Evolutionary conservation across 2,329 filamentous ascomycete species (phyloP).

Genomic region (Aspergillus nomiae): DNA sequence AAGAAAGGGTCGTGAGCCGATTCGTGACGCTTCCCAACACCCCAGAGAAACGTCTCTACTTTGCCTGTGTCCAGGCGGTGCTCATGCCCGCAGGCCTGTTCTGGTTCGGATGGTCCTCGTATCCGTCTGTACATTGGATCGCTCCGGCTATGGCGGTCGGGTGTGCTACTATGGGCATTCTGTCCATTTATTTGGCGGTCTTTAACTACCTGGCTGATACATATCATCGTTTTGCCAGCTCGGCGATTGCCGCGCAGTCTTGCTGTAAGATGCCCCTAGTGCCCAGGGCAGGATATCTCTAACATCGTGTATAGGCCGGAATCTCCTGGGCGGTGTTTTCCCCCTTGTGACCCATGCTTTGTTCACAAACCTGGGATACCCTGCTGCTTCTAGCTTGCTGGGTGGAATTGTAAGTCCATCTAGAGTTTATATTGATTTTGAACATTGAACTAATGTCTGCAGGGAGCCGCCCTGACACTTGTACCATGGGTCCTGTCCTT

Average conservation of each 20-base stretch:
- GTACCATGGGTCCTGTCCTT: conserved; percentile 88
- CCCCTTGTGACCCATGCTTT: conserved; percentile 74
- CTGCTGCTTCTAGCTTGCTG: conserved; percentile 71
- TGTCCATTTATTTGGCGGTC: conserved; percentile 80
- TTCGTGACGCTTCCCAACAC: conserved; percentile 50
- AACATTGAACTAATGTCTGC: conserved; percentile 7
- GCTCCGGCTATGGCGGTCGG: conserved; percentile 69
- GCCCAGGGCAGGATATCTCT: background rate
- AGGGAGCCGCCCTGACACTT: conserved; percentile 63
- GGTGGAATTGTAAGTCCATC: conserved; percentile 65
- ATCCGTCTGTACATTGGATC: conserved; percentile 67
- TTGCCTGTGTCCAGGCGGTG: conserved; percentile 73
- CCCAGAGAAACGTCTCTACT: conserved; percentile 81
- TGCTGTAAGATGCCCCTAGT: conserved; percentile 57
- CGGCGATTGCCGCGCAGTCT: conserved; percentile 80
- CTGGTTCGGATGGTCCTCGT: conserved; percentile 75
- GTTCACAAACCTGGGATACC: conserved; percentile 72
- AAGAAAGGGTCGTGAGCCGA: conserved; percentile 65
- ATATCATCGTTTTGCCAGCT: conserved; percentile 82
- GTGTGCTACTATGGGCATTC: conserved; percentile 82
- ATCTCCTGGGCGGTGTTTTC: conserved; percentile 78
- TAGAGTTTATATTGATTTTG: background rate
- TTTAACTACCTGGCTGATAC: conserved; percentile 93
- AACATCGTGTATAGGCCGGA: conserved; percentile 54
- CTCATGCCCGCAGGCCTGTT: conserved; percentile 80